phyloP scores from a whole-genome alignment of 345 rosid genomes.

The Eutrema yunnanense region DNA sequence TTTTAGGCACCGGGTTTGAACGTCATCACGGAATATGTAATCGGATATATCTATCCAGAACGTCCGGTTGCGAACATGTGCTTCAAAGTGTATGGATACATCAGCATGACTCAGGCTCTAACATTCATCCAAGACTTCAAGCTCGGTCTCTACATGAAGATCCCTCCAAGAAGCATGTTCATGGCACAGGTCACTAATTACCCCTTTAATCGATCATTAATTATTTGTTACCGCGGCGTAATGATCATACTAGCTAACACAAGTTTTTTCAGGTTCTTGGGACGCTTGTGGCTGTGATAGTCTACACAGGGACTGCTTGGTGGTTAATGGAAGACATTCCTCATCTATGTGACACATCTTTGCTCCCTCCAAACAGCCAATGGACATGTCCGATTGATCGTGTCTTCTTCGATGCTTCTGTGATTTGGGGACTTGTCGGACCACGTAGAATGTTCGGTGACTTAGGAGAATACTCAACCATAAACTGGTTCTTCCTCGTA shows the following conservation, averaged over 20 bases:
- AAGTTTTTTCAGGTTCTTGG: conserved; percentile 48
- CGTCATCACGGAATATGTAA: conserved; percentile 69
- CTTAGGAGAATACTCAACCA: conserved; percentile 50
- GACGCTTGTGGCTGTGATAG: conserved; percentile 46
- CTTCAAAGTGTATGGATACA: conserved; percentile 86
- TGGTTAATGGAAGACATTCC: conserved; percentile 71
- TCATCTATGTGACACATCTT: conserved; percentile 49
- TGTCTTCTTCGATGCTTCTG: conserved; percentile 71
- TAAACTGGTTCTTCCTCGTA: conserved; percentile 67
- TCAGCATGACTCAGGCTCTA: conserved; percentile 74
- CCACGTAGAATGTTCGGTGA: conserved; percentile 72
- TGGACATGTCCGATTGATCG: conserved; percentile 74
- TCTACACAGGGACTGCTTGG: conserved; percentile 71
- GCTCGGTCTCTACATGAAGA: conserved; percentile 93
- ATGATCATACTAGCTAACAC: background rate
- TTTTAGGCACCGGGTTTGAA: conserved; percentile 57
- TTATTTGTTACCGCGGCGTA: background rate
- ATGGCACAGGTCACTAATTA: conserved; percentile 33
- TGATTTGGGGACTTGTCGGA: conserved; percentile 86
- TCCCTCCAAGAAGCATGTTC: conserved; percentile 84
- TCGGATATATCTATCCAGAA: conserved; percentile 75
- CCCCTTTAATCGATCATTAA: background rate
- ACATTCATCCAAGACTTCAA: conserved; percentile 68
- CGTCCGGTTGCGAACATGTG: conserved; percentile 88
- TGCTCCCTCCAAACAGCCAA: conserved; percentile 52